A percentile compares a stretch with the other conserved stretches of the same genome.
Evolutionary conservation across 371 early-diverging fungal genomes (phyloP).

Genomic region (Rhizomucor pusillus): DNA sequence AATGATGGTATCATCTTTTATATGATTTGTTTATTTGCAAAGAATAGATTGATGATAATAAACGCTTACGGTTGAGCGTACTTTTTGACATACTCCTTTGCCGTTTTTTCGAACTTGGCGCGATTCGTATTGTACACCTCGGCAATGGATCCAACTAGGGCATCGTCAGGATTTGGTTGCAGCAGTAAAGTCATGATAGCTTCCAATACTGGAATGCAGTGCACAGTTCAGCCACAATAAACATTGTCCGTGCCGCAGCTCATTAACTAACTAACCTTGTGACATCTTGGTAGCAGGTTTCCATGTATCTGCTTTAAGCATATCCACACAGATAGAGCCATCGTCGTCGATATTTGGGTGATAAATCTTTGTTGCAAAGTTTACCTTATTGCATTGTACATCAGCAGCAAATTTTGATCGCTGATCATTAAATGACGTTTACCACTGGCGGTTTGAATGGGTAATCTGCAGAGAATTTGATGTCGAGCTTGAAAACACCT

Average conservation of each 20-base stretch:
- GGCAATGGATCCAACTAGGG: constrained; percentile 82
- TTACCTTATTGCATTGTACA: constrained; percentile 51
- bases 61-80: background rate
- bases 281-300: constrained; percentile 82
- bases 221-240: background rate
- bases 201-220: constrained; percentile 58
- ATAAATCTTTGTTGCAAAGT: constrained; percentile 84
- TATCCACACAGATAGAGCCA: constrained; percentile 75
- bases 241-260: too few relatives aligned
- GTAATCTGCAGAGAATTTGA: constrained; percentile 82
- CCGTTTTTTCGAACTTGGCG: constrained; percentile 74
- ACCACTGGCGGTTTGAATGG: constrained; percentile 94
- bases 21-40: too few relatives aligned
- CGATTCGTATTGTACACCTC: constrained; percentile 76
- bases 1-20: too few relatives aligned
- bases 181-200: constrained; percentile 71
- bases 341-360: constrained; percentile 94
- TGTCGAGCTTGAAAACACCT: constrained; percentile 80
- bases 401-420: background rate
- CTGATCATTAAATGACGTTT: constrained; percentile 9
- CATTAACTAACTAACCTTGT: too few relatives aligned
- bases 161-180: constrained; percentile 91
- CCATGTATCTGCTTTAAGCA: constrained; percentile 90
- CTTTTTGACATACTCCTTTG: constrained; percentile 82
- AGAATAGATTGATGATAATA: background rate